phyloP scores from a whole-genome alignment of 2,329 filamentous ascomycete species.

The Aspergillus unguis region DNA sequence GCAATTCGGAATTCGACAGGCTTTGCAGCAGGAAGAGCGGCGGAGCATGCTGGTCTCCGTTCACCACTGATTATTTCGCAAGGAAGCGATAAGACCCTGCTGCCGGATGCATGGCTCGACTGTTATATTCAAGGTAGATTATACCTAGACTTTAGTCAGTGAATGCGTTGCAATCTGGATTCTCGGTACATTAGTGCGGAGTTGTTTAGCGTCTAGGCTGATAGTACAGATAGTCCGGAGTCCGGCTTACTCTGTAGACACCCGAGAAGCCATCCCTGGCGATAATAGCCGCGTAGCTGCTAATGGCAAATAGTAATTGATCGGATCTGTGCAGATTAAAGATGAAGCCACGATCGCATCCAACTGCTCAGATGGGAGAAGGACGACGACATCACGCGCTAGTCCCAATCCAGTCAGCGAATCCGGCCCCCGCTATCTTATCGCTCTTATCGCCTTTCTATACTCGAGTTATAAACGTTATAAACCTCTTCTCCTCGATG shows the following conservation, averaged over 20 bases:
- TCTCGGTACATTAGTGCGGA: too few relatives aligned
- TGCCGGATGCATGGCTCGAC: too few relatives aligned
- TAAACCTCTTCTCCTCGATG: conserved; percentile 6
- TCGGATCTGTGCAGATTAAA: not conserved
- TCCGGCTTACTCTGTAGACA: not conserved
- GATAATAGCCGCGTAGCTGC: not conserved
- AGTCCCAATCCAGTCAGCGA: conserved; percentile 54
- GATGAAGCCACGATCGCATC: conserved; percentile 12
- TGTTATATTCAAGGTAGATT: too few relatives aligned
- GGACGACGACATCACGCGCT: conserved; percentile 10
- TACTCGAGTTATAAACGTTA: conserved; percentile 2
- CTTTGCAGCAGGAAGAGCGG: too few relatives aligned
- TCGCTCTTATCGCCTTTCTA: conserved; percentile 16
- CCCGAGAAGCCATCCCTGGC: not conserved
- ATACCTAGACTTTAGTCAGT: too few relatives aligned
- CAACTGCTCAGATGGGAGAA: conserved; percentile 18
- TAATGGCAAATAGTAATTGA: not conserved
- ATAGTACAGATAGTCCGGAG: not conserved
- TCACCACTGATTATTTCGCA: too few relatives aligned
- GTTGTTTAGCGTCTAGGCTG: too few relatives aligned
- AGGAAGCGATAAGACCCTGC: too few relatives aligned
- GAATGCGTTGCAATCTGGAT: too few relatives aligned
- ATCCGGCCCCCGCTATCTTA: conserved; percentile 48
- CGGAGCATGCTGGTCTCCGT: too few relatives aligned
- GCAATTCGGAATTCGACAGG: too few relatives aligned